Conservation (phyloP, 2,329 filamentous ascomycete species). For the Xylaria sp. region DNA sequence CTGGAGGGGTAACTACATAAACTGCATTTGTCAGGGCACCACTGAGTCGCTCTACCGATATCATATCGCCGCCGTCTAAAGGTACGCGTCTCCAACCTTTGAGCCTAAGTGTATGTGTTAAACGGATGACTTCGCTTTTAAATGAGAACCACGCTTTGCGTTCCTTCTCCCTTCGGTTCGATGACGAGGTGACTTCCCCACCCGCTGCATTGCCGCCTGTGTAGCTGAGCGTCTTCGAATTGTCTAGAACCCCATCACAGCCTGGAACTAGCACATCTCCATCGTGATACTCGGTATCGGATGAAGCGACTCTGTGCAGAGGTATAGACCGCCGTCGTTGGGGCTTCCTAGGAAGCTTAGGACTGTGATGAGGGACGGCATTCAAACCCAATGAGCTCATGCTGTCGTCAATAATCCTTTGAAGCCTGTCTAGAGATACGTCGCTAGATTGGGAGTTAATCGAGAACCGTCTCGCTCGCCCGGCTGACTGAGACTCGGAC, state of each 20-base stretch:
- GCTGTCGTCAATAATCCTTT: conserved; percentile 79
- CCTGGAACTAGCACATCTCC: conserved; percentile 84
- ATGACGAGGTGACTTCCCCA: conserved; percentile 56
- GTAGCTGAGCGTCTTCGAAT: conserved; percentile 87
- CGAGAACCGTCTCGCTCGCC: conserved; percentile 59
- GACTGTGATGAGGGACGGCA: conserved; percentile 57
- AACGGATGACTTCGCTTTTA: conserved; percentile 90
- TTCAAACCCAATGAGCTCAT: conserved; percentile 65
- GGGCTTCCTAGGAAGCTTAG: conserved; percentile 58
- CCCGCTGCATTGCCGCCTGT: conserved; percentile 62
- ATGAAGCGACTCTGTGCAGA: conserved; percentile 68
- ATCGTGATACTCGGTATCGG: conserved; percentile 87
- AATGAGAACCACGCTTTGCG: conserved; percentile 83
- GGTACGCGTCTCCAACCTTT: conserved; percentile 92
- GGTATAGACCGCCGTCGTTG: conserved; percentile 51
- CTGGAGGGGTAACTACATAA: conserved; percentile 89
- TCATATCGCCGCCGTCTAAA: conserved; percentile 73
- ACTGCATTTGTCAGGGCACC: conserved; percentile 96
- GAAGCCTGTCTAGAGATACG: conserved; percentile 81
- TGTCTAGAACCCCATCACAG: conserved; percentile 87
- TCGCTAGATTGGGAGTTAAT: conserved; percentile 74
- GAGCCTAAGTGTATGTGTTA: conserved; percentile 87
- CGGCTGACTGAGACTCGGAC: conserved; percentile 26
- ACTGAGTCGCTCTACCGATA: conserved; percentile 81
- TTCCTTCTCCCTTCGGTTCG: conserved; percentile 70